A percentile compares a stretch with the other conserved stretches of the same genome.
phyloP scores from a whole-genome alignment of 345 rosid species.

The Eucalyptus marginata region DNA sequence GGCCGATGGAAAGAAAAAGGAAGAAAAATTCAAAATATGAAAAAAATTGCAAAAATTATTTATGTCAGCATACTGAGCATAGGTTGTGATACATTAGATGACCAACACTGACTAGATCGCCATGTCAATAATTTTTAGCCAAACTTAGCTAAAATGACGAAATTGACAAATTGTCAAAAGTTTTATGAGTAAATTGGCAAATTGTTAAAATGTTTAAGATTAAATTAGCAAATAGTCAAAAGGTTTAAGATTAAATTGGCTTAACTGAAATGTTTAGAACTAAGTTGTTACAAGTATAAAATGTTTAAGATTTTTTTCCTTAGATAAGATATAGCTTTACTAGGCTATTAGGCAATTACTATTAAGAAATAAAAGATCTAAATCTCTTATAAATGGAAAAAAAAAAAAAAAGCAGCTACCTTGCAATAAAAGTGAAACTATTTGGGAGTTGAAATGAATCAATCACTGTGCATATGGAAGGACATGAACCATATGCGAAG shows the following conservation, averaged over 20 bases:
- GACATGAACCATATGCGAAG: not conserved
- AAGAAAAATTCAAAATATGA: no score
- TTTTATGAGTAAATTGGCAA: no score
- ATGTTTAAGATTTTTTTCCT: not conserved
- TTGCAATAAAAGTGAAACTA: not conserved
- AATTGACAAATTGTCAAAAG: not conserved
- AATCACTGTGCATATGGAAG: not conserved
- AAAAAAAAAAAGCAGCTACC: not conserved
- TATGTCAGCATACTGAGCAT: not conserved
- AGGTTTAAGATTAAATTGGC: not conserved
- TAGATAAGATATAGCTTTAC: not conserved
- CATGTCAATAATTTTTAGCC: not conserved
- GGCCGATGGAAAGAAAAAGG: not conserved
- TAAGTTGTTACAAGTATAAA: not conserved
- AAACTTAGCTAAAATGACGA: not conserved
- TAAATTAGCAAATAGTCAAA: not conserved
- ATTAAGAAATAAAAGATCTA: not conserved
- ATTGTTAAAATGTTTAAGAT: rapidly evolving
- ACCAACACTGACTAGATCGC: no score
- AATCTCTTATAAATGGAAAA: not conserved
- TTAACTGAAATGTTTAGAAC: no score
- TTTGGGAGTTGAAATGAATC: not conserved
- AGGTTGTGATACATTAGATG: not conserved
- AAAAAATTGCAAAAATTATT: not conserved
- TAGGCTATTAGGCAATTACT: not conserved